Conservation (phyloP, 202 grass and related monocot species). For the Panicum hallii region DNA sequence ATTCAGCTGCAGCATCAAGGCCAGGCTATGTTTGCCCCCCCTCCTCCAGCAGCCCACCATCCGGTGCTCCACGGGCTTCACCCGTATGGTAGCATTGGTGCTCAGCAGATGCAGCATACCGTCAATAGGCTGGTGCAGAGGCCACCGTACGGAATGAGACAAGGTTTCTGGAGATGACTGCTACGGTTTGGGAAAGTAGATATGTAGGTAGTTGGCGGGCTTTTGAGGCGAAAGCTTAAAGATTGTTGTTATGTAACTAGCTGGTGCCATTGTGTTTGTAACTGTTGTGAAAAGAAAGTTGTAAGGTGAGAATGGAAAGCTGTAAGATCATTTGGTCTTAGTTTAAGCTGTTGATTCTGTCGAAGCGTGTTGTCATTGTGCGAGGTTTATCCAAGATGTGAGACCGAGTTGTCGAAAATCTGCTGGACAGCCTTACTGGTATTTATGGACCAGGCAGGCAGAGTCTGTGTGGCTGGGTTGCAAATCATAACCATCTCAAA, state of each 20-base stretch:
- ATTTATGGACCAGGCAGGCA: no score
- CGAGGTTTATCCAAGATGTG: not conserved
- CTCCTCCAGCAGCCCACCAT: constrained; percentile 21
- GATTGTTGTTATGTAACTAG: not conserved
- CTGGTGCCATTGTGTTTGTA: constrained; percentile 1
- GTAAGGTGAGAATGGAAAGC: not conserved
- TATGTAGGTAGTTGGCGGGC: not conserved
- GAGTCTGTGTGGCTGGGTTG: no score
- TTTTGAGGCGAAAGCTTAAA: not conserved
- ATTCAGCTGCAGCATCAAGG: constrained; percentile 42
- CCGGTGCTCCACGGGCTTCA: not conserved
- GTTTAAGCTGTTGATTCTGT: not conserved
- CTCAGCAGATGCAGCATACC: constrained; percentile 19
- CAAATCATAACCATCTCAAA: not conserved
- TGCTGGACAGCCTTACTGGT: no score
- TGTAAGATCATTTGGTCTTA: not conserved
- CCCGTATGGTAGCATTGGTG: constrained; percentile 31
- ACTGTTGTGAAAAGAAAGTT: constrained; percentile 14
- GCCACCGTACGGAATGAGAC: constrained; percentile 35
- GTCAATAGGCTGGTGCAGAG: constrained; percentile 2
- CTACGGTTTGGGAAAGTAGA: not conserved
- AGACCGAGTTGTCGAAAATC: no score
- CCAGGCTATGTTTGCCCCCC: constrained; percentile 29
- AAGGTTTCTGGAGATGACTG: constrained; percentile 45
- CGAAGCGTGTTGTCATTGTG: not conserved